Conservation (phyloP, 2,329 filamentous ascomycete species). For the Tolypocladium amazonense region DNA sequence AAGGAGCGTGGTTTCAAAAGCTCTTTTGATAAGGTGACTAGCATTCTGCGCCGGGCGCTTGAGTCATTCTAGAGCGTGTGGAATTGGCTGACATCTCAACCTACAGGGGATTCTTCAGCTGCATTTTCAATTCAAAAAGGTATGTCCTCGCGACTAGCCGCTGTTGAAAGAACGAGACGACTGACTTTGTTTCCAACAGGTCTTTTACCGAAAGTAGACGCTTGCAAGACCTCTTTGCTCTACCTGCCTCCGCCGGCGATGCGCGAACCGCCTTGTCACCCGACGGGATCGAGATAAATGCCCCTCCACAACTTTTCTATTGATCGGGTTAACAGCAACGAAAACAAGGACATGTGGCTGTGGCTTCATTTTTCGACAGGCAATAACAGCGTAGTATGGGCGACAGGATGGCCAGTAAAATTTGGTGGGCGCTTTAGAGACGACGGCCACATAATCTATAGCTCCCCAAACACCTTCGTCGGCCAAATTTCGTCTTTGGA, state of each 20-base stretch:
- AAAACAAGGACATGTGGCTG: not conserved
- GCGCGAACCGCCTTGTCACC: not conserved
- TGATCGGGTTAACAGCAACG: not conserved
- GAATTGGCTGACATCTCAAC: slow-evolving; percentile 29
- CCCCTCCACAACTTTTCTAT: not conserved
- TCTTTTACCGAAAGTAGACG: slow-evolving; percentile 4
- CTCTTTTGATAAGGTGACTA: slow-evolving; percentile 87
- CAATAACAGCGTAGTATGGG: not conserved
- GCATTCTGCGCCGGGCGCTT: slow-evolving; percentile 1
- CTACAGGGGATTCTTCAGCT: slow-evolving; percentile 63
- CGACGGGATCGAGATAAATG: not conserved
- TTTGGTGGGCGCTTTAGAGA: not conserved
- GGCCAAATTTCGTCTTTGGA: not conserved
- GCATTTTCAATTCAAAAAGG: slow-evolving; percentile 98
- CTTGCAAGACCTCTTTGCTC: not conserved
- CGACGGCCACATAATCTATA: slow-evolving; percentile 1
- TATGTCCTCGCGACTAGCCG: slow-evolving; percentile 19
- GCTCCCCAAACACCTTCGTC: slow-evolving; percentile 1
- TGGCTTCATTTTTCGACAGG: not conserved
- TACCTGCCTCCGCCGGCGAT: not conserved
- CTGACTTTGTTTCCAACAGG: not conserved
- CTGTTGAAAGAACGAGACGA: not conserved
- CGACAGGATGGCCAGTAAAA: not conserved
- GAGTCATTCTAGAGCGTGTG: slow-evolving; percentile 2
- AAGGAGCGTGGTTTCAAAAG: slow-evolving; percentile 89